Evolutionary conservation across 2,329 filamentous ascomycete species (phyloP), one percentile per base, ranked within the genome.

Genomic region (Diaporthe helianthi): DNA sequence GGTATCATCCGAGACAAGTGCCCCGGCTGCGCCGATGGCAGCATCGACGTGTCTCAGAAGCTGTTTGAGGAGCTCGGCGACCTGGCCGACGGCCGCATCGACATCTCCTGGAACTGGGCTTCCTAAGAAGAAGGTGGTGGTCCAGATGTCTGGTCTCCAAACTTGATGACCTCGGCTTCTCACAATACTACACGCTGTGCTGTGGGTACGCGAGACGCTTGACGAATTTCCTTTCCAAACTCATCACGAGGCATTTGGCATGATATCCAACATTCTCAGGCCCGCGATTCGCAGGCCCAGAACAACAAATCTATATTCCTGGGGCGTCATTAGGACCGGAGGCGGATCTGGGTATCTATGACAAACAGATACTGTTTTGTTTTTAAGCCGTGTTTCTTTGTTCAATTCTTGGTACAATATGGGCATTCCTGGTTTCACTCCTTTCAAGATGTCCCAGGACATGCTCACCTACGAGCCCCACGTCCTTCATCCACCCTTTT

Each of bases 41-140:
- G 70, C 61, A 72, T 72, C 44, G 71, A 72, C 49, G 71, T 71
- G 6, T 52, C 65, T 8, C 44, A 58, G 47, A 58, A 63, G 22
- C 53, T 70, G 58, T 72, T 89, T 79, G 72, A 75, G n/a, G 80
- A 84, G 24, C 81, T 92, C 66, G 85, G 81, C 67, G 76, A 79
- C 31, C 78, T 85, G n/a, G 79, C 73, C 26, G 75, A 78, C 41
- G 86, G 86, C 33, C 82, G 84, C 67, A 74, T 74, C 38, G 60
- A 73, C 4, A 78, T 82, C 63, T 74, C 76, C 36, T 88, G 86
- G 85, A 69, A 53, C 68, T 58, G 41, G 63, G 41, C 41, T 44
- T 55, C 33, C 26, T 71, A 49, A 69, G n/a, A n/a, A 7, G 38
- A 6, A 6, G 17, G 10, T 44, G 58, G 44, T 66, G 53, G 29